Percentiles rank a stretch among this genome's conserved stretches.
These are phyloP conservation scores for Iberis pinnata DNA, from an alignment of 345 rosid species.

Conservation along the genomic window DNA sequence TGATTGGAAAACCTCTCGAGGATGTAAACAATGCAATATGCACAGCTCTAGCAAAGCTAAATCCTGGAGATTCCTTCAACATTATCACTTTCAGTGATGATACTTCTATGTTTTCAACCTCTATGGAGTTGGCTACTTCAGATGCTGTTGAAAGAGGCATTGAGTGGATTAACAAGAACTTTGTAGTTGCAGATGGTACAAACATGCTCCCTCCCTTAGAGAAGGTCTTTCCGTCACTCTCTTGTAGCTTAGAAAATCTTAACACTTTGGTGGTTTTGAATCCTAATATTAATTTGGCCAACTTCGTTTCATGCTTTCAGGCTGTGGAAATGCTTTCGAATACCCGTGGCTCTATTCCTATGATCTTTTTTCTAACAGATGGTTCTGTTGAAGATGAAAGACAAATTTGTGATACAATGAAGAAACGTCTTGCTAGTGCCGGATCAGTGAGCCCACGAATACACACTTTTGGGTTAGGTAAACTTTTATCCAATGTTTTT, in stretches of 20 bases:
- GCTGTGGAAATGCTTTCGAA: slow-evolving; percentile 78
- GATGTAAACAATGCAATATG: slow-evolving; percentile 56
- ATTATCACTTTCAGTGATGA: slow-evolving; percentile 72
- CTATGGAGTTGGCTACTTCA: slow-evolving; percentile 57
- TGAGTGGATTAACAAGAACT: slow-evolving; percentile 61
- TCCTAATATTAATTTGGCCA: slow-evolving; percentile 8
- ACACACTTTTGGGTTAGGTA: slow-evolving; percentile 81
- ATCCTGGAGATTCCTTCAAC: slow-evolving; percentile 68
- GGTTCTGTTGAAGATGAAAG: slow-evolving; percentile 93
- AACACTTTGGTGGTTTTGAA: not conserved
- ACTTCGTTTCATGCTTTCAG: slow-evolving; percentile 41
- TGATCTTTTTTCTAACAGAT: slow-evolving; percentile 79
- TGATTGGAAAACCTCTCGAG: slow-evolving; percentile 70
- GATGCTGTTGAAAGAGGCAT: slow-evolving; percentile 54
- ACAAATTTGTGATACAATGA: slow-evolving; percentile 62
- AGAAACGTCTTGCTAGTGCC: slow-evolving; percentile 43
- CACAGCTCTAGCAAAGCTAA: slow-evolving; percentile 49
- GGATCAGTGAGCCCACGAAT: slow-evolving; percentile 57
- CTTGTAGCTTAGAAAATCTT: slow-evolving; percentile 4
- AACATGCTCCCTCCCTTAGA: slow-evolving; percentile 62
- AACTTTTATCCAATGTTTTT: slow-evolving; percentile 15
- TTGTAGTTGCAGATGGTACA: slow-evolving; percentile 62
- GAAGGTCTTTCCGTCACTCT: slow-evolving; percentile 41
- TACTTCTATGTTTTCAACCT: slow-evolving; percentile 51
- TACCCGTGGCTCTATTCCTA: slow-evolving; percentile 53